Base-by-base conservation (phyloP, 1,284 basidiomycete genomes). In the Sporisorium sorghi region DNA sequence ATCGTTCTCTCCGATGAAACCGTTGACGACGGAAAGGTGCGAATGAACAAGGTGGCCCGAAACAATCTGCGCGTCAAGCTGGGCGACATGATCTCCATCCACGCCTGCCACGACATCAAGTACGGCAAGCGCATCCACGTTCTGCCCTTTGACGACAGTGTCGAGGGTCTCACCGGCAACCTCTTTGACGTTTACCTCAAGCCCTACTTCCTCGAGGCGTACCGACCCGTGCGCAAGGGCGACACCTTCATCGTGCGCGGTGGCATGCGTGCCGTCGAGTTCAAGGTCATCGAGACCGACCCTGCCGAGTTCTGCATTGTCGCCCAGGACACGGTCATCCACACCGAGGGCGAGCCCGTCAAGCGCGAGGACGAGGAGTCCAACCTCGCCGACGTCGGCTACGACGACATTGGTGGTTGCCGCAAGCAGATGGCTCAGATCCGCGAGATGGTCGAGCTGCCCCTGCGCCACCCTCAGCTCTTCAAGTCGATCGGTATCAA, bases 401-500 rank as follows among this genome's bases (percentile, higher is more conserved):
- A 99, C 85, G 97, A 99, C 82, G 96, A 99, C 83, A 96, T 99
- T 78, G 97, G 96, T 87, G 96, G 96, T 54, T 98, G 95, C 88
- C 90, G 96, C 80, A 99, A 99, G 86, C 97, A 99, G 86, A 94
- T 99, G 91, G 96, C 96, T 3, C 95, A 98, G 85, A 98, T 99
- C 72, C 94, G 97, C 86, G 97, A 99, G 88, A 91, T 99, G 58
- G 97, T 99, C 73, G 97, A 99, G 86, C 88, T 99, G 7, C 97
- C 96, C 32, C 89, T 99, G 40, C 93, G 96, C 62, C 97, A 99
- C 87, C 97, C 97, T 24, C 95, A 99, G 86, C 90, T 99, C 15
- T 99, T 98, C 91, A 99, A 99, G 86, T 95, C 93, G 24, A 99
- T 99, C 83, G 96, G 96, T 90, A 99, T 99, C 89, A 99, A 98